A percentile compares a stretch with the other conserved stretches of the same genome.
Conservation (phyloP, 306 rosid genomes). For the Citrullus mucosospermus region DNA sequence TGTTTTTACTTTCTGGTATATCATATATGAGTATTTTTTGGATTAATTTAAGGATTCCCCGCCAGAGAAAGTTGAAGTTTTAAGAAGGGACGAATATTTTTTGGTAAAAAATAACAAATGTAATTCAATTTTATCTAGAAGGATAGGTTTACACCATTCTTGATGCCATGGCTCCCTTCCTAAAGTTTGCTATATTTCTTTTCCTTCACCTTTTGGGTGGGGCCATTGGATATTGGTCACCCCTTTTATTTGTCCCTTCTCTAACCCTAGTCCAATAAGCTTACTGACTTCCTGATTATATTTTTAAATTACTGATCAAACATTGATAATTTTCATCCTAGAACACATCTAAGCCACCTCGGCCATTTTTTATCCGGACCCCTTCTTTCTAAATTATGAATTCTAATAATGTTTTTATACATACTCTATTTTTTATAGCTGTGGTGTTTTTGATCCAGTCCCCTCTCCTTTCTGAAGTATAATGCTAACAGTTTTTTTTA, state of each 20-base stretch:
- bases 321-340: not conserved
- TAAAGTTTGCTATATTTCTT: not conserved
- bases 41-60: not conserved
- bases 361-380: not conserved
- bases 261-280: not conserved
- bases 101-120: not conserved
- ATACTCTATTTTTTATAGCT: not conserved
- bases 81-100: not conserved
- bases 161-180: not conserved
- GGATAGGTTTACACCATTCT: not conserved
- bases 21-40: not conserved
- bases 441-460: not conserved
- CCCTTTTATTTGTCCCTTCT: not conserved
- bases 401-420: not conserved
- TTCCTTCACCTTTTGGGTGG: not conserved
- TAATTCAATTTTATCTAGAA: not conserved
- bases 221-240: too few species aligned
- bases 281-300: not conserved
- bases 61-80: not conserved
- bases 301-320: not conserved
- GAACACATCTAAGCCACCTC: not conserved
- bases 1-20: not conserved
- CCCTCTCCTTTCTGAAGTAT: not conserved
- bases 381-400: not conserved
- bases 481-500: not conserved